Base-by-base conservation (phyloP, 139 green algal species). In the Picochlorum sp. region DNA sequence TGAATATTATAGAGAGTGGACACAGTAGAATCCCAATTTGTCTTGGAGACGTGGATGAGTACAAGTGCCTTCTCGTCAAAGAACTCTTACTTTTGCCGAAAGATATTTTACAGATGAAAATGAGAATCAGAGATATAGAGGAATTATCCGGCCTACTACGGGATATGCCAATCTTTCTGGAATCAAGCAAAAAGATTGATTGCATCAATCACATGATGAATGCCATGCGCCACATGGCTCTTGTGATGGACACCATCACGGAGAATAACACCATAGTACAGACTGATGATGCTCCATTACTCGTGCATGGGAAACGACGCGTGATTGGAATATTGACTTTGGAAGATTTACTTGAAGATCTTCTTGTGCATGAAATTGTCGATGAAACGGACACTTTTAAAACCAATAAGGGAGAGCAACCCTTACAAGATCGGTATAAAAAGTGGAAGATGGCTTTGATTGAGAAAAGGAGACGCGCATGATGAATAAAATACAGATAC, bases 181-280 rank as follows among this genome's bases (percentile, higher is more conserved):
- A 38, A 28, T 67, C 66, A 5, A 75, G 81, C 41, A 84, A 70
- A 6, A 57, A 69, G 1, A 81, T 92, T 72, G 89, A 97, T 82
- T 82, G 95, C 74, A 76, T 97, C 18, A 84, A 85, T 72, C 80
- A 96, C 18, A 95, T 97, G 71, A 77, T 94, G 71, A 89, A 84
- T 3, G 88, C 88, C 57, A 78, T 82, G 30, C 85, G 66, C 59
- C 89, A 96, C 81, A 92, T 96, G 87, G 90, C 85, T 24, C 58
- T 95, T 52, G 83, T 96, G 44, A 4, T 23, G 20, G 61, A 66
- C 8, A 56, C 37, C 15, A 23, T 23, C 34, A 20, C 16, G 37
- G 34, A 46, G 32, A 28, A 11, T 20, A 16, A 59, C 21, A 59
- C 21, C 6, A 59, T 14, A 41, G 34, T 41, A 14, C 34, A 41